Evolutionary conservation across 148 eudicot species (phyloP).

Genomic region (Linanthus parryae): DNA sequence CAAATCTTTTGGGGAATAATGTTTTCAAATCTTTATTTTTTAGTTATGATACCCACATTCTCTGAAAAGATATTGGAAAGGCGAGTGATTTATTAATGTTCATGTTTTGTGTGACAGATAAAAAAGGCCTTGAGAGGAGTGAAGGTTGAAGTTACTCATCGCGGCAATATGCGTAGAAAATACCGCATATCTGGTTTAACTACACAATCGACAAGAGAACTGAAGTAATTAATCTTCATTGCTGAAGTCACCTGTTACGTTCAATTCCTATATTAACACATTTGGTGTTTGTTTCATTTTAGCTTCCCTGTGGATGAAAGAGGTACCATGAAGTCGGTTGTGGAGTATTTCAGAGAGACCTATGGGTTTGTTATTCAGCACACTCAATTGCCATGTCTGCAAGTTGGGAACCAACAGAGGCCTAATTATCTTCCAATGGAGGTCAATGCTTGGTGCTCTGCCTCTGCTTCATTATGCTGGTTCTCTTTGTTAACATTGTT

Average conservation of each 20-base stretch:
- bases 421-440: conserved; percentile 91
- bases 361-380: conserved; percentile 68
- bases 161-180: conserved; percentile 68
- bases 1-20: too few relatives aligned
- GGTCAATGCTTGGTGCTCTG: conserved; percentile 24
- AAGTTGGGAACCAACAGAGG: conserved; percentile 76
- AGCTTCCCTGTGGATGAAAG: conserved; percentile 83
- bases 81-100: too few relatives aligned
- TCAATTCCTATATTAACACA: not conserved
- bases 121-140: conserved; percentile 74
- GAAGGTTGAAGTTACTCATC: conserved; percentile 72
- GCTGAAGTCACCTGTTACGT: not conserved
- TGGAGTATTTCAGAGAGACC: conserved; percentile 71
- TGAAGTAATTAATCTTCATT: conserved; percentile 38
- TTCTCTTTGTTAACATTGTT: too few relatives aligned
- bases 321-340: conserved; percentile 76
- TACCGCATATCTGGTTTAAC: conserved; percentile 74
- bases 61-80: too few relatives aligned
- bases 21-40: too few relatives aligned
- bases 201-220: conserved; percentile 69
- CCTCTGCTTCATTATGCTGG: not conserved
- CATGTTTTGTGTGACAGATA: conserved; percentile 36
- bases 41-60: too few relatives aligned
- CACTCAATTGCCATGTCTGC: conserved; percentile 80
- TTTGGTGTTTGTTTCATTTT: not conserved